Evolutionary conservation across 495 filamentous ascomycete species (phyloP), one percentile per base, ranked within the genome.

Genomic region (Daldinia concentrica): DNA sequence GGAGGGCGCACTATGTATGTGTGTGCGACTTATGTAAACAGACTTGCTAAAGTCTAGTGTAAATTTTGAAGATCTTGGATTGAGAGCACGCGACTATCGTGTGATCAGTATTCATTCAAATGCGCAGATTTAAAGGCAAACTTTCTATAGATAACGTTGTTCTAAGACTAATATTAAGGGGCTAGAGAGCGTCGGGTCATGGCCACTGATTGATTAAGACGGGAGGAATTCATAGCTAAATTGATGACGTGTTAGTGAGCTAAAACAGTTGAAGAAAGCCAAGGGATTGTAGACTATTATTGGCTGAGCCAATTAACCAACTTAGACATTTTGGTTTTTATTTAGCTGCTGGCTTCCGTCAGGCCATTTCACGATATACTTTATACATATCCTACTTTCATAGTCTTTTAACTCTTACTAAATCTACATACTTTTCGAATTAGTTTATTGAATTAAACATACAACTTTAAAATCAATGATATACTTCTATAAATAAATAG

Each of bases 81-180:
- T 3, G 7, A 39, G 58, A 39, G 58, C 68, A 71, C 62, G 68
- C 68, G 68, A 71, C 68, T 39, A 39, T 71, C 57, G 56, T 71
- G 50, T 65, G 62, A 65, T 57, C 26, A 61, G 45, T 59, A 48
- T 50, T 17, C n/a, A 29, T 57, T 30, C 19, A n/a, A 41, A 8
- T 48, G n/a, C 17, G 8, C 17, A 58, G 6, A 58, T 37, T 39
- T 9, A 19, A n/a, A n/a, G 56, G 32, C 24, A 26, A 19, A 17
- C 12, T 52, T 29, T 52, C 9, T 27, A 1, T 29, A 48, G 8
- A 19, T 48, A 48, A 6, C 2, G 5, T 41, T 41, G 43, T 22
- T 11, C 15, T 6, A 37, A 29, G 27, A 32, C n/a, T n/a, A n/a
- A n/a, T n/a, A n/a, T n/a, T n/a, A n/a, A n/a, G n/a, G n/a, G n/a